Evolutionary conservation across 176 grass and related monocot species (phyloP).

Genomic region (Calamus simplicifolius): DNA sequence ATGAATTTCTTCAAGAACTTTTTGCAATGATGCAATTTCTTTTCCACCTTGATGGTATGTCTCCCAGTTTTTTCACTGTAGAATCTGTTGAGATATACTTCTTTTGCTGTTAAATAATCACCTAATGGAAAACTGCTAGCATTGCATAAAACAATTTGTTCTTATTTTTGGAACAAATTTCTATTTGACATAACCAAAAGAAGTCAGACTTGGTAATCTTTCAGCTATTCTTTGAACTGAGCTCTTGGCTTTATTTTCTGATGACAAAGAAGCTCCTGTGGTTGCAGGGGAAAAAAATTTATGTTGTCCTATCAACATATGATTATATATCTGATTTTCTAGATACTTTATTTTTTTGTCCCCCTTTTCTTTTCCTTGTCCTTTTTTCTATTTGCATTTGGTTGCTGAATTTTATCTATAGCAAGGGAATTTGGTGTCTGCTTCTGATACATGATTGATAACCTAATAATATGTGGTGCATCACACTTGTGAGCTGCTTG

Average conservation of each 20-base stretch:
- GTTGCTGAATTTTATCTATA: no score
- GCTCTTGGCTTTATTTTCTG: conserved; percentile 74
- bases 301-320: no score
- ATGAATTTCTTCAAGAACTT: conserved; percentile 69
- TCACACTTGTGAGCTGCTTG: no score
- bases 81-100: conserved; percentile 63
- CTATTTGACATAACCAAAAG: conserved; percentile 52
- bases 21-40: conserved; percentile 62
- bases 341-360: no score
- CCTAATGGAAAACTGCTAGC: not conserved
- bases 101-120: not conserved
- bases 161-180: conserved; percentile 24
- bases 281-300: conserved; percentile 45
- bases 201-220: conserved; percentile 51
- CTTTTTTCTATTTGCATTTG: not conserved
- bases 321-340: no score
- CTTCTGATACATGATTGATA: no score
- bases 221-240: conserved; percentile 67
- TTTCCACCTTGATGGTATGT: conserved; percentile 51
- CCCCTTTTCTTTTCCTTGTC: not conserved
- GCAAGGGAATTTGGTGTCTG: no score
- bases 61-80: conserved; percentile 40
- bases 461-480: no score
- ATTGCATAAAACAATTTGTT: conserved; percentile 10
- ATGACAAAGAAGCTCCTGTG: conserved; percentile 65